Evolutionary conservation across 1,284 basidiomycete genomes (phyloP).

Genomic region (Rhodofomes roseus): DNA sequence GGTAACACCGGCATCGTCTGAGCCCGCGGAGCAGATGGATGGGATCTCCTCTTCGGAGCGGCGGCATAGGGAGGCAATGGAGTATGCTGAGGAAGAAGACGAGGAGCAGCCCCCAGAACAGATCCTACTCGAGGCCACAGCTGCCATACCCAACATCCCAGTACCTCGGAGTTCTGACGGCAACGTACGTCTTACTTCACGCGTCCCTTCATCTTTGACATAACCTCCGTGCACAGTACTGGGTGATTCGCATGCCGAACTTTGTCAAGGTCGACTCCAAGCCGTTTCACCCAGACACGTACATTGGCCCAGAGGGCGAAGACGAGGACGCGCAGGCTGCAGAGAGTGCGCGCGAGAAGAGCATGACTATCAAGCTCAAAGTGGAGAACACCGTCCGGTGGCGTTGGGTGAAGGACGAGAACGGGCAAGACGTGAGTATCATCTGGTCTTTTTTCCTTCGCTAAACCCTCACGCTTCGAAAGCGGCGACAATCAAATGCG

Average conservation of each 20-base stretch:
- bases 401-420: conserved; percentile 78
- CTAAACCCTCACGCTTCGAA: conserved; percentile 6
- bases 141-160: conserved; percentile 76
- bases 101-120: conserved; percentile 52
- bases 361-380: conserved; percentile 78
- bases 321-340: conserved; percentile 56
- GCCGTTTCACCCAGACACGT: conserved; percentile 79
- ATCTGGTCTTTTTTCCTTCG: conserved; percentile 4
- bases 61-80: conserved; percentile 63
- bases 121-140: conserved; percentile 59
- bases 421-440: conserved; percentile 62
- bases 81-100: conserved; percentile 74
- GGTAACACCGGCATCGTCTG: conserved; percentile 40
- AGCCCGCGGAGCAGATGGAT: conserved; percentile 48
- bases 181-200: conserved; percentile 48
- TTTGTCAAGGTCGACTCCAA: conserved; percentile 81
- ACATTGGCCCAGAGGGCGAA: conserved; percentile 76
- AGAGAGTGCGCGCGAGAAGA: conserved; percentile 62
- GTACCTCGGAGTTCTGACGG: conserved; percentile 24
- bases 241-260: conserved; percentile 82
- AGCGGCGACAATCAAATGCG: conserved; percentile 83
- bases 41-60: conserved; percentile 67
- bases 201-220: background rate
- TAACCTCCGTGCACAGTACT: conserved; percentile 46
- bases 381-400: conserved; percentile 91